These are phyloP conservation scores for Cordia subcordata DNA, from an alignment of 257 asterid genomes.

Conservation along the genomic window DNA sequence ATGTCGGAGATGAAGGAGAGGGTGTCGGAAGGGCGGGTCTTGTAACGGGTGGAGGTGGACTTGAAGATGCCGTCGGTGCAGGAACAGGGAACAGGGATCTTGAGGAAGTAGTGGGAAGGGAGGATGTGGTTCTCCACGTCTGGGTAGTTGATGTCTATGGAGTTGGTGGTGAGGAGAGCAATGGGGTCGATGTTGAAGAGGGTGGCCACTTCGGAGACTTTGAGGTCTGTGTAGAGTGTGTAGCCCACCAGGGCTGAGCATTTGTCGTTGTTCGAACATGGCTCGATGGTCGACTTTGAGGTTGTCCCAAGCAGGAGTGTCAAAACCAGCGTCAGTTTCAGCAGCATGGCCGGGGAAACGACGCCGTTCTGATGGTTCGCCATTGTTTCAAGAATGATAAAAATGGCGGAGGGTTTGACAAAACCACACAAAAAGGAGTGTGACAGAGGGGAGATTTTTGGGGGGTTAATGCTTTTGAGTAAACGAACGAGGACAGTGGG, in stretches of 20 bases:
- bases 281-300: conserved; percentile 87
- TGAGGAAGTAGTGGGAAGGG: conserved; percentile 71
- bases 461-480: too few relatives aligned
- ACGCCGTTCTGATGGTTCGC: conserved; percentile 1
- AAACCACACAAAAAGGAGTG: too few relatives aligned
- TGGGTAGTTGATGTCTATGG: conserved; percentile 68
- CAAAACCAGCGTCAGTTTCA: conserved; percentile 17
- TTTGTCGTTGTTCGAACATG: conserved; percentile 73
- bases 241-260: conserved; percentile 79
- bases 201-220: conserved; percentile 84
- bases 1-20: conserved; percentile 49
- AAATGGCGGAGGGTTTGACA: too few relatives aligned
- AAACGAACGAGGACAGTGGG: too few relatives aligned
- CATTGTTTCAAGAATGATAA: neutral
- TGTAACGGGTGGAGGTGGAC: conserved; percentile 53
- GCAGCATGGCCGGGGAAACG: conserved; percentile 1
- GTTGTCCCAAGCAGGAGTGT: conserved; percentile 33
- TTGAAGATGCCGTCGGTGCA: conserved; percentile 89
- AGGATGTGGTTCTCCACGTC: conserved; percentile 95
- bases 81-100: conserved; percentile 66
- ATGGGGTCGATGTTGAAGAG: conserved; percentile 87
- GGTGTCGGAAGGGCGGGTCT: conserved; percentile 81
- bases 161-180: conserved; percentile 67
- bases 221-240: conserved; percentile 93
- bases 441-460: neutral